Evolutionary conservation across 768 basidiomycete genomes (phyloP), one percentile per base, ranked within the genome.

Genomic region (Tubosaeta sp.): DNA sequence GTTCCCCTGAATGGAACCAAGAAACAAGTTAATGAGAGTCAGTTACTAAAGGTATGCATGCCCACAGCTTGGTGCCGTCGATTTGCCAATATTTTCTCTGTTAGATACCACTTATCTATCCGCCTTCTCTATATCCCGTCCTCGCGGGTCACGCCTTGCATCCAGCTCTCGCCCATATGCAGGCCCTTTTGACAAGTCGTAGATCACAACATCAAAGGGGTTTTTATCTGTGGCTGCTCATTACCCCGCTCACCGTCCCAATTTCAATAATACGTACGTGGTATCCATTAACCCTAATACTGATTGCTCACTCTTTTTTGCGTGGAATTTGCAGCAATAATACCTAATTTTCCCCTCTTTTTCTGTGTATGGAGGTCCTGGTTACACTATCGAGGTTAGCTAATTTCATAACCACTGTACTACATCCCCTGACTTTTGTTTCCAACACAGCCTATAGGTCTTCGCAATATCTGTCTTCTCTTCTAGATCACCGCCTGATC

Each of bases 271-370:
- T 92, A 58, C 90, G 89, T 91, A 62, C 51, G 89, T 72, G 14
- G 33, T 9, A 26, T 29, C 10, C 29, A 14, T 53, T 27, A 39
- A 34, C 22, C 22, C n/a, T 11, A 6, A 42, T 13, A 8, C n/a
- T 17, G 32, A 19, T 46, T 41, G 50, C 46, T 52, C 45, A 51
- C 25, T 26, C 31, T 53, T 29, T 25, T 25, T 38, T 52, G 46
- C n/a, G 9, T 49, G 26, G 16, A 13, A 26, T 39, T 11, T 27
- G n/a, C 52, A 91, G 89, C 89, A 25, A 64, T 91, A 41, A 81
- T 91, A 68, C 90, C 89, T 29, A 92, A 92, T 65, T 68, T 92
- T 19, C 89, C 89, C 0, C 85, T 92, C 65, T 89, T 92, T 73
- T 92, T 88, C 69, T 90, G 87, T 59, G 79, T 76, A 10, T 92